Base-by-base conservation (phyloP, 2,329 filamentous ascomycete species). In the Aspergillus niger region DNA sequence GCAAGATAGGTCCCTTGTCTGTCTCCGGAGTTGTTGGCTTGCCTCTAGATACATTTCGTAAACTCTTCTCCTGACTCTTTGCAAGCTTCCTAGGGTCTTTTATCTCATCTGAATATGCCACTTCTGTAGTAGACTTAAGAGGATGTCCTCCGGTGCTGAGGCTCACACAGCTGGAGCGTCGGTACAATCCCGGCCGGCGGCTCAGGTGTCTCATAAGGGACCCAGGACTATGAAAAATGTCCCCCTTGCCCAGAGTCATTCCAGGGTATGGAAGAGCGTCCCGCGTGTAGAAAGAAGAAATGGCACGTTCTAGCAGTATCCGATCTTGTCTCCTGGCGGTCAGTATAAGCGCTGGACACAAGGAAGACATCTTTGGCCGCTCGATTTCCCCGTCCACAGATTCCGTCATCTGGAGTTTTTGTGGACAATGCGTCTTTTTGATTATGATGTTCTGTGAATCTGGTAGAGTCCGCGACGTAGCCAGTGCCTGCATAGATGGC, bases 201-300 rank as follows among this genome's bases (percentile, higher is more conserved):
- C 91, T 96, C 64, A 97, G 83, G 73, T 93, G 96, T 55, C 92
- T 86, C 80, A 97, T 96, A 71, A 97, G 86, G 0, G 91, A 91
- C 38, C 91, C 92, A 11, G 92, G 63, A 28, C 66, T 91, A 50
- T 95, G 88, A 3, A 91, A 80, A 70, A 90, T 86, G 68, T 96
- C 90, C 78, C 79, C 86, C 75, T 73, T 86, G 74, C 78, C 87
- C 75, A 76, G 81, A 32, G 85, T 85, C 85, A 97, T 93, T 1
- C 92, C 92, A 15, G 93, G 92, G 71, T 90, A 95, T 1, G 92
- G 92, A 44, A 97, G 78, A 17, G 86, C 76, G 58, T 96, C 90
- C 54, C 88, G 87, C 13, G 90, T 96, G 89, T 93, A 97, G 1
- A 97, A 86, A 65, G 96, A 91, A 15, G 85, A 81, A 22, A 97